Evolutionary conservation across 75 land plant species (phyloP).

Genomic region (Cupressus sempervirens): DNA sequence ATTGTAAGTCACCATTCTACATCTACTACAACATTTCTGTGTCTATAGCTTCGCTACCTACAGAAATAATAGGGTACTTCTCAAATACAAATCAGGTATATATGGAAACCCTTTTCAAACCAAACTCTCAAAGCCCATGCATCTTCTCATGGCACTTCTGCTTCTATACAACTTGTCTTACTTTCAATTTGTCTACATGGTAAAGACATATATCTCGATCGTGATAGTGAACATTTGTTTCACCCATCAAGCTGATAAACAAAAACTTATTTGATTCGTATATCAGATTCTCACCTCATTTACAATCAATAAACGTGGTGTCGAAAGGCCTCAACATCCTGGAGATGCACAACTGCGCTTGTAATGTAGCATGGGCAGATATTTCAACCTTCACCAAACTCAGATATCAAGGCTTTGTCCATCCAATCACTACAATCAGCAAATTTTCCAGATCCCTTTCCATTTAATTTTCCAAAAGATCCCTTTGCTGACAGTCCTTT

Average conservation of each 20-base stretch:
- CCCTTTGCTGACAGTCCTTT: conserved; percentile 51
- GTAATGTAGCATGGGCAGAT: not conserved
- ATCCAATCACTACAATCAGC: conserved; percentile 38
- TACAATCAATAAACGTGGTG: not conserved
- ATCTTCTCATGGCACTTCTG: not conserved
- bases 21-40: not conserved
- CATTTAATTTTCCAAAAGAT: conserved; percentile 29
- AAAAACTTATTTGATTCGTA: not conserved
- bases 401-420: conserved; percentile 18
- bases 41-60: not conserved
- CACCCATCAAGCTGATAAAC: not conserved
- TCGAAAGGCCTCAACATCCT: not conserved
- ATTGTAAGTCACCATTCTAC: not conserved
- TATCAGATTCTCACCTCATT: not conserved
- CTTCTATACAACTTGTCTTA: not conserved
- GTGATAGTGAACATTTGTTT: not conserved
- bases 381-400: not conserved
- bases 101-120: not conserved
- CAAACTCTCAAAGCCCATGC: not conserved
- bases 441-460: conserved; percentile 44
- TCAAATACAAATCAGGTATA: not conserved
- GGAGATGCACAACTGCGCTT: not conserved
- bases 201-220: not conserved
- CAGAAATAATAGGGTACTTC: not conserved
- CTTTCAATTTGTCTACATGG: not conserved